Evolutionary conservation across 1,284 basidiomycete species (phyloP).

Genomic region (Apiotrichum porosum): DNA sequence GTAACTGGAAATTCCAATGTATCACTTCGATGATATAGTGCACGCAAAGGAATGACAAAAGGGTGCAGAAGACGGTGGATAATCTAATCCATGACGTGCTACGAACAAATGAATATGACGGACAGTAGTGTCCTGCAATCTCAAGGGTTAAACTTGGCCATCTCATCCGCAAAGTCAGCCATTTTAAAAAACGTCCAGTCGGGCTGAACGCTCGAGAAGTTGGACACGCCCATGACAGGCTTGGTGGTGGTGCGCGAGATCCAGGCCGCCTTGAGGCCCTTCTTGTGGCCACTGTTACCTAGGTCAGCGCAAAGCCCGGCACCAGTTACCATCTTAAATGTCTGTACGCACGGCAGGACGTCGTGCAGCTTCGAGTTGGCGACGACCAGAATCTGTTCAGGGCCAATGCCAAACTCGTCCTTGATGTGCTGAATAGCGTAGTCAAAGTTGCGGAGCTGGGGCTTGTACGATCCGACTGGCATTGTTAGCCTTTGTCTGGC

Average conservation of each 20-base stretch:
- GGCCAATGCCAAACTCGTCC: conserved; percentile 23
- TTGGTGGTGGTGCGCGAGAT: conserved; percentile 25
- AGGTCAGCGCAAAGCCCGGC: too few relatives aligned
- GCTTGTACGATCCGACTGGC: conserved; percentile 35
- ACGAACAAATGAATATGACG: background rate
- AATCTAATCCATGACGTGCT: too few relatives aligned
- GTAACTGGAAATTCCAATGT: too few relatives aligned
- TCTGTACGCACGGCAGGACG: conserved; percentile 29
- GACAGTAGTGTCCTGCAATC: background rate
- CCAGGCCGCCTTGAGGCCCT: conserved; percentile 33
- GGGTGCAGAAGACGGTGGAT: too few relatives aligned
- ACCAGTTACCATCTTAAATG: too few relatives aligned
- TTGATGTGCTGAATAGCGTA: conserved; percentile 27
- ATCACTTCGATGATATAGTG: too few relatives aligned
- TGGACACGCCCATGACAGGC: conserved; percentile 11
- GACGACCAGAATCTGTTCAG: conserved; percentile 27
- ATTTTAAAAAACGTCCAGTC: conserved; percentile 16
- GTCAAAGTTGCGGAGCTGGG: conserved; percentile 31
- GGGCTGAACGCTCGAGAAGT: conserved; percentile 7
- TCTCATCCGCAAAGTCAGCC: conserved; percentile 11
- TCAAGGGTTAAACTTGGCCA: conserved; percentile 1
- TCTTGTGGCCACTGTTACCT: conserved; percentile 24
- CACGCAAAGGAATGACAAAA: too few relatives aligned
- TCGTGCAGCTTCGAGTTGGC: conserved; percentile 34
- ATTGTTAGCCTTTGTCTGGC: background rate